These are phyloP conservation scores for Aspergillus sparsus DNA, from an alignment of 495 filamentous ascomycete species.

Conservation along the genomic window DNA sequence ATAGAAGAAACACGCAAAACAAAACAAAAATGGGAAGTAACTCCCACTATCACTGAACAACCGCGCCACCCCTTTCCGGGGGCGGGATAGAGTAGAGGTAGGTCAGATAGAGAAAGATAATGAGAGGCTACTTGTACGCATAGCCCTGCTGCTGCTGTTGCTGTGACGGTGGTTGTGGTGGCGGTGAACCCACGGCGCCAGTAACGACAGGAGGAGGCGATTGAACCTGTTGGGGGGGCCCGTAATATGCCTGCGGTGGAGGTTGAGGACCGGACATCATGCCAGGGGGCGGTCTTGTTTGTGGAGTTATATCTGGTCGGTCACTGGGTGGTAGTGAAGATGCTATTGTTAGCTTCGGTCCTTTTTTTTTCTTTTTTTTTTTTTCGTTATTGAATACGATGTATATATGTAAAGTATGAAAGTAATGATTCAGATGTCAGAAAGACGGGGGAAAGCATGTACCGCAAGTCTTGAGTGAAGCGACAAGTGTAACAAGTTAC, in stretches of 20 bases:
- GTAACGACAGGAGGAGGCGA: conserved; percentile 18
- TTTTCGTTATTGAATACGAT: too few species aligned
- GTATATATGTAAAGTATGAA: not conserved
- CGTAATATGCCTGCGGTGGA: conserved; percentile 29
- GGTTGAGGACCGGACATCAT: conserved; percentile 34
- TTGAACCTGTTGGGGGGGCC: conserved; percentile 13
- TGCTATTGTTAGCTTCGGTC: too few species aligned
- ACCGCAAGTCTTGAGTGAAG: conserved; percentile 56
- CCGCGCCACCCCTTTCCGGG: too few species aligned
- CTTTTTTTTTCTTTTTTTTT: too few species aligned
- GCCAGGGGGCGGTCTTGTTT: conserved; percentile 40
- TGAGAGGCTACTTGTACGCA: conserved; percentile 26
- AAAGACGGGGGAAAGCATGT: conserved; percentile 11
- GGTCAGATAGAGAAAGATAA: not conserved
- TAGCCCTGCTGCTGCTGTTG: conserved; percentile 5
- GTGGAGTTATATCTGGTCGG: conserved; percentile 49
- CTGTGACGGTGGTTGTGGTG: conserved; percentile 4
- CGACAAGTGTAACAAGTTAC: conserved; percentile 55
- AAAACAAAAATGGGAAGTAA: conserved; percentile 5
- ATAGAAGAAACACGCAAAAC: conserved; percentile 8
- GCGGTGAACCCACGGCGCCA: conserved; percentile 11
- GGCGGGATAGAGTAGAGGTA: too few species aligned
- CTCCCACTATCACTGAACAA: not conserved
- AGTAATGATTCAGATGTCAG: not conserved
- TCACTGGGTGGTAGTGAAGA: conserved; percentile 25